Conservation (phyloP, 164 flowering plant species). For the Hamamelis virginiana region DNA sequence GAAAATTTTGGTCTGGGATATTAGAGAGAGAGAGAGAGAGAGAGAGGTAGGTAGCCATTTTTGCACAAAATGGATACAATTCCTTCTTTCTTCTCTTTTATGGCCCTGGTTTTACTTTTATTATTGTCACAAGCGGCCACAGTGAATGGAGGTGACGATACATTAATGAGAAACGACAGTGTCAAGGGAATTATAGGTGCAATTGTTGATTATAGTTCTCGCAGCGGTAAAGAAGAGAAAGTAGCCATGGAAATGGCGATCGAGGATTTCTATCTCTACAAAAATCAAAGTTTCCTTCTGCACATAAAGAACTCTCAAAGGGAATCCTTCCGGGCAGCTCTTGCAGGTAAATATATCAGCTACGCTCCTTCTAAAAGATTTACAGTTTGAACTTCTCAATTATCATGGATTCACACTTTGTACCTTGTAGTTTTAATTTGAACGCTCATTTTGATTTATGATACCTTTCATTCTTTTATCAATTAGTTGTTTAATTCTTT, state of each 20-base stretch:
- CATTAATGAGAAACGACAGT: background rate
- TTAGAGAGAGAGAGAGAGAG: too few relatives aligned
- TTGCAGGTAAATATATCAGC: constrained; percentile 18
- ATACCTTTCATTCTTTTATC: too few relatives aligned
- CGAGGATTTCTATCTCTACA: constrained; percentile 2
- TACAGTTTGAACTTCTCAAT: too few relatives aligned
- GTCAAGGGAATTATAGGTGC: constrained; percentile 9
- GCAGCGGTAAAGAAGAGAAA: constrained; percentile 20
- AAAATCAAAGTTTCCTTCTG: background rate
- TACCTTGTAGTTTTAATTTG: too few relatives aligned
- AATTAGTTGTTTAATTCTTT: too few relatives aligned
- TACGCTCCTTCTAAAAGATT: background rate
- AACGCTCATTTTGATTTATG: too few relatives aligned
- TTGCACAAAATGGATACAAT: too few relatives aligned
- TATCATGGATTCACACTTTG: too few relatives aligned
- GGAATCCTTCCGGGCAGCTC: constrained; percentile 19
- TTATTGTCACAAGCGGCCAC: background rate
- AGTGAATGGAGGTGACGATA: too few relatives aligned
- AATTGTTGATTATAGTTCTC: constrained; percentile 8
- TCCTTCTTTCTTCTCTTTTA: too few relatives aligned
- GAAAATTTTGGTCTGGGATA: too few relatives aligned
- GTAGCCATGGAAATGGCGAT: constrained; percentile 24
- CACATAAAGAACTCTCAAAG: constrained; percentile 12
- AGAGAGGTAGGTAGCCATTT: too few relatives aligned
- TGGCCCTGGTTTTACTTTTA: background rate